Base-by-base conservation (phyloP, 345 rosid species). In the Rhizophora mangle region DNA sequence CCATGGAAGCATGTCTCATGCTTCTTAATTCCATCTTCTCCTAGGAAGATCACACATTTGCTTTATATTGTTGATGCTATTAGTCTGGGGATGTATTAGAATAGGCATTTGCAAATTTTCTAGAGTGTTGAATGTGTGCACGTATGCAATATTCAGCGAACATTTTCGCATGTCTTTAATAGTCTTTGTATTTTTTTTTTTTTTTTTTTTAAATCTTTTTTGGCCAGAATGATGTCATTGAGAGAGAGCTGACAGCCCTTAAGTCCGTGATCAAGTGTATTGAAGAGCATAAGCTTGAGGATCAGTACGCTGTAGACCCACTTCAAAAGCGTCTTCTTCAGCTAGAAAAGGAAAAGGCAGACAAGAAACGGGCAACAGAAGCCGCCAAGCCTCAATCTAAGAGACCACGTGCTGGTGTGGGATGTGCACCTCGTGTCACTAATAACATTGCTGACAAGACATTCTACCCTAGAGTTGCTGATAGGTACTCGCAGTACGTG, bases 301-400 rank as follows among this genome's bases (percentile, higher is more conserved):
- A 83, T 75, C 94, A 82, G 68, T 96, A 83, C 74, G 89, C 93
- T n/a, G 72, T 71, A 21, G 97, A 88, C 32, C 82, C 85, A 19
- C 93, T 96, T 65, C 90, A 89, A 54, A 85, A 86, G 64, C 81
- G 85, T 61, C 83, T 96, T 70, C 69, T 86, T 65, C 91, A 84
- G 80, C 88, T 95, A 20, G 97, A 92, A 89, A 95, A 95, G 80
- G 93, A 91, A 54, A 96, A 92, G 81, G 92, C 94, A 7, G 99
- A 92, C 77, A 92, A 84, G 83, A 92, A 88, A 78, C 82, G 92
- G 78, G 92, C 81, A 58, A 88, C 86, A 15, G 99, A 90, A 82
- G 89, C 78, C 47, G 82, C 91, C 26, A 95, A 90, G 80, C 99
- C 99, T 68, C 97, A 85, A 67, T 85, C 96, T 60, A 95, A 92